phyloP scores from a whole-genome alignment of 257 asterid species.

The Salvia miltiorrhiza region DNA sequence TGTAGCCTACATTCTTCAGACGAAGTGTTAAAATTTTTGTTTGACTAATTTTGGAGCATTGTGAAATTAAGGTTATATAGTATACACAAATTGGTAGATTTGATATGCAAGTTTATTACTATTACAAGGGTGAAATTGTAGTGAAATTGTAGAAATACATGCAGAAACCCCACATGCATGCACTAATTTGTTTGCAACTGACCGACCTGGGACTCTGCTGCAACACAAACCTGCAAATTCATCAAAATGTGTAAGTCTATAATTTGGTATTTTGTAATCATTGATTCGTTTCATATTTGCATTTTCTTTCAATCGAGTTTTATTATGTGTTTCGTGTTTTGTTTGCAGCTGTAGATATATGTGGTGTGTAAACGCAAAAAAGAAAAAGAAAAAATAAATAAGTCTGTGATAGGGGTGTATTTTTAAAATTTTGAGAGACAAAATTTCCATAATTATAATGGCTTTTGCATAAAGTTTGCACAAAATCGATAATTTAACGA shows the following conservation, averaged over 20 bases:
- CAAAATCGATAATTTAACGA: no score
- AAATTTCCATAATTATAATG: no score
- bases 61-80: not conserved
- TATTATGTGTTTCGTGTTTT: not conserved
- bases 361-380: not conserved
- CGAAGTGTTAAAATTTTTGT: not conserved
- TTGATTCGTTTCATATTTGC: not conserved
- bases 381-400: no score
- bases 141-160: not conserved
- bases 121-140: not conserved
- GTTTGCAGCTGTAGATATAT: not conserved
- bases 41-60: slow-evolving; percentile 20
- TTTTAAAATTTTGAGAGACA: no score
- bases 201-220: not conserved
- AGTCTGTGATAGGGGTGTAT: no score
- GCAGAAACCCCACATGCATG: not conserved
- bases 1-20: slow-evolving; percentile 8
- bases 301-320: not conserved
- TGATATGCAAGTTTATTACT: not conserved
- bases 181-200: not conserved
- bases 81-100: not conserved
- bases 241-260: slow-evolving; percentile 7
- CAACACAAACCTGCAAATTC: not conserved
- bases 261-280: not conserved
- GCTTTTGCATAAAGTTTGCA: no score